These are phyloP conservation scores for Basidioascus undulatus DNA, from an alignment of 768 basidiomycete genomes.

Conservation along the genomic window DNA sequence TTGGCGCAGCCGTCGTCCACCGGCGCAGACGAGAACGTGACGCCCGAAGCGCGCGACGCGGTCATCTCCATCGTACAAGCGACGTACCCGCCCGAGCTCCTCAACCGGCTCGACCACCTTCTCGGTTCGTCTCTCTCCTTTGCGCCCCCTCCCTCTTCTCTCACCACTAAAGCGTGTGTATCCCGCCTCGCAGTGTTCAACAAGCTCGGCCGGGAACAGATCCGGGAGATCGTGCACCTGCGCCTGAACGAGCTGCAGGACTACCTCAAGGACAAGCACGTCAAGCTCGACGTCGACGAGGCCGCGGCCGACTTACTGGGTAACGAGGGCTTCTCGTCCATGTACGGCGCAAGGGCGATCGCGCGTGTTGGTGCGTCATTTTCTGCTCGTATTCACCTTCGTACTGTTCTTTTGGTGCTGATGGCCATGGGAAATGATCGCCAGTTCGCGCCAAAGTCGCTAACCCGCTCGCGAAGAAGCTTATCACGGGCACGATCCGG, in stretches of 20 bases:
- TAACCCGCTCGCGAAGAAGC: conserved; percentile 55
- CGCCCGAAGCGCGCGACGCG: conserved; percentile 32
- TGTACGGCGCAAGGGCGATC: conserved; percentile 71
- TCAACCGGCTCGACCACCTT: conserved; percentile 51
- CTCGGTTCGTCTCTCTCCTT: too few species aligned
- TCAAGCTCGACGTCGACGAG: conserved; percentile 43
- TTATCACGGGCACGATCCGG: conserved; percentile 55
- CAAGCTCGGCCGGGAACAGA: conserved; percentile 48
- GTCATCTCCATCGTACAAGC: conserved; percentile 52
- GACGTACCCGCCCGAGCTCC: conserved; percentile 70
- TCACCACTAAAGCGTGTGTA: neutral
- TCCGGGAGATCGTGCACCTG: conserved; percentile 52
- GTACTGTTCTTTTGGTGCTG: too few species aligned
- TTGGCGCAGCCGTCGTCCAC: conserved; percentile 43
- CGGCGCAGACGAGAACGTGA: conserved; percentile 38
- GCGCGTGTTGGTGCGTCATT: too few species aligned
- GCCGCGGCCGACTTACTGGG: conserved; percentile 44
- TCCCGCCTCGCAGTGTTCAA: conserved; percentile 71
- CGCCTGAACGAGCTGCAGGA: conserved; percentile 49
- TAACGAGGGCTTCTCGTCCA: conserved; percentile 49
- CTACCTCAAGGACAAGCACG: conserved; percentile 37
- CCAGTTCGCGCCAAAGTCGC: conserved; percentile 56
- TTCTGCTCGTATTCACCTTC: too few species aligned
- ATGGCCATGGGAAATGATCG: too few species aligned
- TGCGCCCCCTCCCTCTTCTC: neutral